A percentile compares a stretch with the other conserved stretches of the same genome.
Conservation (phyloP, 2,329 filamentous ascomycete genomes). For the Trichoderma polysporum region DNA sequence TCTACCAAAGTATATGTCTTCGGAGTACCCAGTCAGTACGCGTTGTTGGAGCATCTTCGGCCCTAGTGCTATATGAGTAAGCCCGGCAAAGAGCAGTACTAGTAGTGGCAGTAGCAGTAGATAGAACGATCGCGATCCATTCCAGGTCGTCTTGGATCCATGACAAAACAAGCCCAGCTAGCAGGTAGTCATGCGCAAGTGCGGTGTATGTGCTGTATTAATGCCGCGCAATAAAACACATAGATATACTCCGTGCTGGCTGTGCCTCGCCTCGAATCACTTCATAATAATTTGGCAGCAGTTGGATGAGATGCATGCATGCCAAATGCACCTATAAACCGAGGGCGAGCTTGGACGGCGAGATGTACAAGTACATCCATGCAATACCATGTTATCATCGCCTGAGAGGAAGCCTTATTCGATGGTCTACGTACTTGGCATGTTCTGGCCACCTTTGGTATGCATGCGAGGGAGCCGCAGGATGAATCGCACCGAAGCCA, state of each 20-base stretch:
- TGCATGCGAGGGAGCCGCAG: neutral
- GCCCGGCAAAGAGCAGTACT: neutral
- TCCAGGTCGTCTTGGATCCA: neutral
- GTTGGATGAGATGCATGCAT: neutral
- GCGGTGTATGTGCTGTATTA: neutral
- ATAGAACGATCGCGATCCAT: constrained; percentile 5
- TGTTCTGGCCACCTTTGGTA: neutral
- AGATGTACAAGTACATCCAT: neutral
- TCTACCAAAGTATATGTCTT: no score
- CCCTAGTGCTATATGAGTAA: neutral
- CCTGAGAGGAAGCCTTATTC: neutral
- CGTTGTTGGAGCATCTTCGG: neutral
- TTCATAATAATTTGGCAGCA: neutral
- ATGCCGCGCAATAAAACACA: neutral
- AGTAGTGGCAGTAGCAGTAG: no score
- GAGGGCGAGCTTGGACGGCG: neutral
- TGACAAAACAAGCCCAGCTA: neutral
- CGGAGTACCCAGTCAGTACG: no score
- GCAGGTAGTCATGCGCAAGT: neutral
- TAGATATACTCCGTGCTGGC: neutral
- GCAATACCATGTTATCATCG: neutral
- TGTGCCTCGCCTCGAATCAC: neutral
- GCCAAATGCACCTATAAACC: neutral
- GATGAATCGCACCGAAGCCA: neutral
- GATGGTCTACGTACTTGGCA: neutral